phyloP scores from a whole-genome alignment of 106 monocot species.

The Posidonia australis region DNA sequence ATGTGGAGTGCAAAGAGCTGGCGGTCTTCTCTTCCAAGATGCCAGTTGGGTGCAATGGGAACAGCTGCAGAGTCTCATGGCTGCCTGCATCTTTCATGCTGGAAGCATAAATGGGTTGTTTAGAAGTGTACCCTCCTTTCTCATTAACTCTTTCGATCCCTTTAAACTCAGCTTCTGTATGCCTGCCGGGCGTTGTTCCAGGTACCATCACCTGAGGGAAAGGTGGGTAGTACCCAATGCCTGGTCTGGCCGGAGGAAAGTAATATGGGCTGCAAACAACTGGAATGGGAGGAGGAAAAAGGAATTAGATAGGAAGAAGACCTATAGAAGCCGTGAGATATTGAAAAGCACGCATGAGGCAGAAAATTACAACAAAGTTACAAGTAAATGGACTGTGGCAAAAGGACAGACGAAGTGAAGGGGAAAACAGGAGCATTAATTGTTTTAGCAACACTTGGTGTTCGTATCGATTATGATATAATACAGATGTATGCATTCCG shows the following conservation, averaged over 20 bases:
- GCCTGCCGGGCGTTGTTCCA: conserved; percentile 2
- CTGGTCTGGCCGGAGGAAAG: conserved; percentile 10
- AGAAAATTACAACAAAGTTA: too few relatives aligned
- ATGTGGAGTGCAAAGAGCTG: background rate
- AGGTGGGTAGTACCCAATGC: conserved; percentile 20
- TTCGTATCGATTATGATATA: too few relatives aligned
- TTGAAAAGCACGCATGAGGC: too few relatives aligned
- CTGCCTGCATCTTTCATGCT: background rate
- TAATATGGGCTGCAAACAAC: conserved; percentile 36
- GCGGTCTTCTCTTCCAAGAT: conserved; percentile 16
- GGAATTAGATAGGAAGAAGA: background rate
- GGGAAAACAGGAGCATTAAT: too few relatives aligned
- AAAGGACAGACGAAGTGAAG: too few relatives aligned
- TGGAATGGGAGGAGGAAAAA: conserved; percentile 9
- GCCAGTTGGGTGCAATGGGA: conserved; percentile 67
- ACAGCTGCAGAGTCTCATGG: conserved; percentile 56
- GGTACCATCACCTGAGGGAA: conserved; percentile 12
- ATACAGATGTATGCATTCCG: too few relatives aligned
- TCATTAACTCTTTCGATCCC: too few relatives aligned
- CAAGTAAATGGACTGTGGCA: too few relatives aligned
- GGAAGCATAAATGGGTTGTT: background rate
- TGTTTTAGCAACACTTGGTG: too few relatives aligned
- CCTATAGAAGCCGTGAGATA: too few relatives aligned
- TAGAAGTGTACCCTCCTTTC: background rate
- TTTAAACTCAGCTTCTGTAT: background rate